phyloP scores from a whole-genome alignment of 176 grass and related monocot species.

The Eleusine coracana region DNA sequence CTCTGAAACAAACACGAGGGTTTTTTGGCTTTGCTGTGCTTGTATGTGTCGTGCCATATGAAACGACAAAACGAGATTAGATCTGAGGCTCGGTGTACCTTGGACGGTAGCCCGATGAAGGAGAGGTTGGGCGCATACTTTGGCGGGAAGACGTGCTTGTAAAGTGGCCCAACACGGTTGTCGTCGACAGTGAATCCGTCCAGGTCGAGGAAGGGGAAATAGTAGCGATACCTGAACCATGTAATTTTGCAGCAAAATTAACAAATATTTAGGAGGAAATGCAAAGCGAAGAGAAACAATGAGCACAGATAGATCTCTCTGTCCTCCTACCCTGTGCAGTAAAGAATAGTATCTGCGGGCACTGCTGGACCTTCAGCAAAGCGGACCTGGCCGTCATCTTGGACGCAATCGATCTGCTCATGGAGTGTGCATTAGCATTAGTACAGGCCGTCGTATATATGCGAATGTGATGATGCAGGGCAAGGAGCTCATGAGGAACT shows the following conservation, averaged over 20 bases:
- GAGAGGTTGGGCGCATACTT: conserved; percentile 43
- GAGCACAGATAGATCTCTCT: neutral
- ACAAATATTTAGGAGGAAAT: neutral
- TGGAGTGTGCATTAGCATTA: neutral
- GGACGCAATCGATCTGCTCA: conserved; percentile 44
- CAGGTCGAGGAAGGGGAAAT: conserved; percentile 57
- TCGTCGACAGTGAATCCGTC: conserved; percentile 48
- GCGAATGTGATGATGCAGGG: neutral
- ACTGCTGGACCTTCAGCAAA: conserved; percentile 45
- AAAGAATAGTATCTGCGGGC: conserved; percentile 49
- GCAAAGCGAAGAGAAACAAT: neutral
- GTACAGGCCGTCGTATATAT: neutral
- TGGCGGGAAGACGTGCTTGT: conserved; percentile 51
- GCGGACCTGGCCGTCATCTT: conserved; percentile 39
- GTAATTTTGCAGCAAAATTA: neutral
- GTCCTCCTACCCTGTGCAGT: conserved; percentile 56
- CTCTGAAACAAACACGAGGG: conserved; percentile 23
- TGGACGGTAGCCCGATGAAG: conserved; percentile 44
- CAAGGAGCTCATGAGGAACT: neutral
- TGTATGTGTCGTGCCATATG: neutral
- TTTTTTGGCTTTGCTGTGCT: neutral
- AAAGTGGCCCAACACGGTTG: conserved; percentile 55
- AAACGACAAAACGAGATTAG: neutral
- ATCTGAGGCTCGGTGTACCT: neutral
- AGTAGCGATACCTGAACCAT: conserved; percentile 42